Percentiles rank a stretch among this genome's conserved stretches.
These are phyloP conservation scores for Mycena rosella DNA, from an alignment of 768 basidiomycete species.

Conservation along the genomic window DNA sequence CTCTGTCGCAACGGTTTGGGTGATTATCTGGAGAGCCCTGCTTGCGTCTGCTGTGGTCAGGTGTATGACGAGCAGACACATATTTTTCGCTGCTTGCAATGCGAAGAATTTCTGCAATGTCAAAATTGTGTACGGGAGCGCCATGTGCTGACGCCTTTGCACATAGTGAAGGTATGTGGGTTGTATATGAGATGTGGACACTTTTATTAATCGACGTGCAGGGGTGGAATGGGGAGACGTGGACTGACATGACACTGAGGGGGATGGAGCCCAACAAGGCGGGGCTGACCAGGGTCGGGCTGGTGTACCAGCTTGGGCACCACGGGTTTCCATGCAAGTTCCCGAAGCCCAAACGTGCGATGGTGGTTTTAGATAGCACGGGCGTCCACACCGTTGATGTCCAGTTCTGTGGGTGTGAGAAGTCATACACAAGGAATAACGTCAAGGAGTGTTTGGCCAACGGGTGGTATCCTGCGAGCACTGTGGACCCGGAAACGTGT, in stretches of 20 bases:
- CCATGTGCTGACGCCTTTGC: no score
- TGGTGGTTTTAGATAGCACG: constrained; percentile 26
- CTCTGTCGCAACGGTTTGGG: no score
- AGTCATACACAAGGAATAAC: not conserved
- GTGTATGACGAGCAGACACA: no score
- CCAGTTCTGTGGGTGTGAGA: constrained; percentile 18
- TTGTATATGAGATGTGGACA: no score
- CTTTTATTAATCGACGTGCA: no score
- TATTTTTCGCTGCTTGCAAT: no score
- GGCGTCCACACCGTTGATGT: constrained; percentile 12
- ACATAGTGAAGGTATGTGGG: no score
- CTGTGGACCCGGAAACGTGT: constrained; percentile 8
- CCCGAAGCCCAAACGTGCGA: not conserved
- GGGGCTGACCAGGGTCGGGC: no score
- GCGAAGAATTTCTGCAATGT: no score
- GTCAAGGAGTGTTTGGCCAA: not conserved
- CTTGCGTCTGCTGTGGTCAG: no score
- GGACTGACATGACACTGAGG: not conserved
- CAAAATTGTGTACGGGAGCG: no score
- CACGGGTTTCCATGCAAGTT: not conserved
- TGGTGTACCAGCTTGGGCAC: constrained; percentile 17
- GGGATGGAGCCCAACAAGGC: not conserved
- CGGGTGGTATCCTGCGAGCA: constrained; percentile 14
- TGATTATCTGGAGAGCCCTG: no score
- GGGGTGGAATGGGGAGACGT: constrained; percentile 21